Evolutionary conservation across 164 flowering plant genomes (phyloP), one percentile per base, ranked within the genome.

Genomic region (Macadamia tetraphylla): DNA sequence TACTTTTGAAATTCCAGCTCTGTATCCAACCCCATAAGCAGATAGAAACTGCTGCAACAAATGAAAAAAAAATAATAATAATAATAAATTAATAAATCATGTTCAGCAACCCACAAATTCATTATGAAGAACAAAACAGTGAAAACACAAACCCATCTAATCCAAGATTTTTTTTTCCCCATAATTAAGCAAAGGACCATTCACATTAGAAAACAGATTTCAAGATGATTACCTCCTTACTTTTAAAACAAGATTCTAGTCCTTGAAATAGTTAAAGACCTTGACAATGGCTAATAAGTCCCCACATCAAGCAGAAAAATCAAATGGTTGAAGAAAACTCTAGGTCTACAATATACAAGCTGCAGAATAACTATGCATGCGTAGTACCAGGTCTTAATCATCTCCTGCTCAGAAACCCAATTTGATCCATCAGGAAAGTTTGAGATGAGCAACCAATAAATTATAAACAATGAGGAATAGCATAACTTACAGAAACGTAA

Each of bases 1-100:
- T 70, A 74, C 74, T 82, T 82, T 29, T 81, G 83, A 60, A 81
- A 82, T 35, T 89, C 87, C 73, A 77, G 57, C 65, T 83, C 88
- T 81, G 81, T 79, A 46, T 78, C 79, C 62, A 73, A 63, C 68
- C 76, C 81, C 93, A 92, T 88, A 46, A 62, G 63, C 46, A 70
- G 57, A 79, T 64, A 40, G 56, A 62, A 29, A 63, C 9, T 46
- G 48, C 89, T 84, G 81, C 79, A 69, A 71, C 30, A 72, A 59
- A 75, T 14, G 40, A 63, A 49, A 40, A 59, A 29, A 68, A 64
- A 23, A 23, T 23, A 23, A 23, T 23, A 23, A 23, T 23, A 23
- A 23, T 23, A 23, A 23, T 23, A 23, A 23, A 23, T 23, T 23
- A 23, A 30, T 17, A 63, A 73, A 43, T 42, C 58, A 70, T 17